These are phyloP conservation scores for Eremothecium sinecaudum DNA, from an alignment of 1,139 yeast species.

Conservation along the genomic window DNA sequence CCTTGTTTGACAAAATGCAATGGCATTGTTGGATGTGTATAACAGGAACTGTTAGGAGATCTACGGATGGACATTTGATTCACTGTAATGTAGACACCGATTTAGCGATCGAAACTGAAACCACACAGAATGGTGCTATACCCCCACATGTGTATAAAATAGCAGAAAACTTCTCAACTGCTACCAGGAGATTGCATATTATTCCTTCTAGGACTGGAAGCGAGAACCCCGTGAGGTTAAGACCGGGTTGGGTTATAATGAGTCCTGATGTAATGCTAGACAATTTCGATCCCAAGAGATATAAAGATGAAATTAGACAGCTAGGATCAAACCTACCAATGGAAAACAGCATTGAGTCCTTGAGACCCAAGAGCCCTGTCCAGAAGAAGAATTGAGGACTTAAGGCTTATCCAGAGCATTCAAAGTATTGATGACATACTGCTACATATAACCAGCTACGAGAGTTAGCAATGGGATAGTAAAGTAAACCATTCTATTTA, in stretches of 20 bases:
- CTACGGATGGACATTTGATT: constrained; percentile 73
- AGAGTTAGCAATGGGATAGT: too few relatives aligned
- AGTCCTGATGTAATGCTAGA: constrained; percentile 73
- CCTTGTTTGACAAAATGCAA: constrained; percentile 44
- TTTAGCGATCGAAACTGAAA: constrained; percentile 49
- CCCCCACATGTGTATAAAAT: constrained; percentile 72
- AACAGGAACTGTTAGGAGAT: constrained; percentile 84
- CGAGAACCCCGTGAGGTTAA: constrained; percentile 52
- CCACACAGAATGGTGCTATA: constrained; percentile 38
- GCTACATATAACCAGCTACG: too few relatives aligned
- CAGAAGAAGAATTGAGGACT: constrained; percentile 18
- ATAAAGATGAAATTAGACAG: constrained; percentile 35
- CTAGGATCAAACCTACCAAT: constrained; percentile 51
- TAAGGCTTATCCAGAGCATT: too few relatives aligned
- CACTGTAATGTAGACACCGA: constrained; percentile 93
- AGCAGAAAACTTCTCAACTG: constrained; percentile 83
- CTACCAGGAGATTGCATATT: constrained; percentile 74
- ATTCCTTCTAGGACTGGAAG: constrained; percentile 62
- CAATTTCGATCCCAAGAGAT: constrained; percentile 49
- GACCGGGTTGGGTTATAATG: constrained; percentile 88
- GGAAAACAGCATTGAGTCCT: constrained; percentile 59
- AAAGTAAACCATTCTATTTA: too few relatives aligned
- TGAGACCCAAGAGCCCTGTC: constrained; percentile 77
- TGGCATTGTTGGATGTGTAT: constrained; percentile 99
- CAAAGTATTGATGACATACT: too few relatives aligned